Evolutionary conservation across 495 filamentous ascomycete genomes (phyloP).

Genomic region (Daldinia decipiens): DNA sequence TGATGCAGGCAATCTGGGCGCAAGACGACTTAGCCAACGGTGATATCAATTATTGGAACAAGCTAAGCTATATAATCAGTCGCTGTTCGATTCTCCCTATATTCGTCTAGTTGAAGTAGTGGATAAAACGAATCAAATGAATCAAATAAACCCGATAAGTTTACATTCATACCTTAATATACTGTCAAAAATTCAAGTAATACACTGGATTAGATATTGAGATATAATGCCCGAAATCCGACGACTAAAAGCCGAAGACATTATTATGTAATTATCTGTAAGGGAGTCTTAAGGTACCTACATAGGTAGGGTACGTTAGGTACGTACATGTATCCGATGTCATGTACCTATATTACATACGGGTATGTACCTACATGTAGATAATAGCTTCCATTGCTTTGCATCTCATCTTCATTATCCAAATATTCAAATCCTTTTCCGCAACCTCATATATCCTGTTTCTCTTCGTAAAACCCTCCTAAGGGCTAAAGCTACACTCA

Average conservation of each 20-base stretch:
- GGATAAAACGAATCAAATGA: no score
- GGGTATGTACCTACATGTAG: no score
- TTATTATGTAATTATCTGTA: background rate
- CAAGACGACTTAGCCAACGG: constrained; percentile 52
- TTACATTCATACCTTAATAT: background rate
- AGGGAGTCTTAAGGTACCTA: background rate
- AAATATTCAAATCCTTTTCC: background rate
- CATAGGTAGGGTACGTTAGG: no score
- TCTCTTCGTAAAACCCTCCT: background rate
- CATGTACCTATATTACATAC: background rate
- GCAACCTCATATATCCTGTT: no score
- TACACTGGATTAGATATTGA: no score
- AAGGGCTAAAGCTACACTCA: background rate
- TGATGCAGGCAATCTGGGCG: constrained; percentile 52
- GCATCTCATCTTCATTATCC: background rate
- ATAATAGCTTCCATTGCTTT: background rate
- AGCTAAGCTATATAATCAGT: constrained; percentile 47
- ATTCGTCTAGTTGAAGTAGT: background rate
- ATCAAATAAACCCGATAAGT: background rate
- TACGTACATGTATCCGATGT: background rate
- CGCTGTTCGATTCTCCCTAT: constrained; percentile 44
- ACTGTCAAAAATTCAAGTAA: background rate
- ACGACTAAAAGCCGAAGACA: background rate
- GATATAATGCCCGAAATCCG: background rate
- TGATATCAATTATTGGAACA: constrained; percentile 47